Evolutionary conservation across 2,329 filamentous ascomycete species (phyloP).

Genomic region (Verticillium zaregamsianum): DNA sequence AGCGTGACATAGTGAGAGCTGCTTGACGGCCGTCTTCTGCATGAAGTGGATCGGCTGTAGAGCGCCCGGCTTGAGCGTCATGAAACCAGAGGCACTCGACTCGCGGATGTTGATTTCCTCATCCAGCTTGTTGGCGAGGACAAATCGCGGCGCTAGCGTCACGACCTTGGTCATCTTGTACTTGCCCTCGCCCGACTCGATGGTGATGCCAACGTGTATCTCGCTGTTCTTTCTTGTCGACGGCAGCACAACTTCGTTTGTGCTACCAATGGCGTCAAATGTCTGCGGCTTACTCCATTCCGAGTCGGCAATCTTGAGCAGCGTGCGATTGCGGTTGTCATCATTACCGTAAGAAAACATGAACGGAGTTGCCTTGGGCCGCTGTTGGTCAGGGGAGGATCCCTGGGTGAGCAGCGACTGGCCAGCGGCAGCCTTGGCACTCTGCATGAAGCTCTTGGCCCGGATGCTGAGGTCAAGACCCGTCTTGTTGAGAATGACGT

Average conservation of each 20-base stretch:
- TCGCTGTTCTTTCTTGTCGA: constrained; percentile 69
- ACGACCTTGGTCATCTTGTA: constrained; percentile 97
- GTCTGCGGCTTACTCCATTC: constrained; percentile 97
- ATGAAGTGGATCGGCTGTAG: constrained; percentile 86
- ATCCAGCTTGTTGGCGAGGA: constrained; percentile 86
- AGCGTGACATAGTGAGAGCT: constrained; percentile 87
- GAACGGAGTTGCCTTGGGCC: constrained; percentile 76
- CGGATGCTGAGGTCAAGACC: constrained; percentile 84
- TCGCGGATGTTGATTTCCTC: constrained; percentile 90
- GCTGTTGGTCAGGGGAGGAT: constrained; percentile 44
- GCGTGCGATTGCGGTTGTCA: constrained; percentile 84
- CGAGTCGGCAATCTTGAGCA: constrained; percentile 84
- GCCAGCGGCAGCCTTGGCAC: constrained; percentile 77
- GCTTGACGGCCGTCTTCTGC: constrained; percentile 76
- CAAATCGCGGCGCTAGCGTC: constrained; percentile 85
- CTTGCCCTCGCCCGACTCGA: constrained; percentile 90
- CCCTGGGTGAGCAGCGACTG: constrained; percentile 55
- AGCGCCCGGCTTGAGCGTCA: constrained; percentile 72
- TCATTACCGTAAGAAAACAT: constrained; percentile 94
- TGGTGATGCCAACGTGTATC: constrained; percentile 85
- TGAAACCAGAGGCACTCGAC: constrained; percentile 82
- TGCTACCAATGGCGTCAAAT: constrained; percentile 95
- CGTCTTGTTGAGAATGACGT: constrained; percentile 92
- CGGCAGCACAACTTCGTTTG: constrained; percentile 79
- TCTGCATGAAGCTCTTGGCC: constrained; percentile 83